Evolutionary conservation across 768 basidiomycete genomes (phyloP), one percentile per base, ranked within the genome.

Genomic region (Psilocybe cyanescens): DNA sequence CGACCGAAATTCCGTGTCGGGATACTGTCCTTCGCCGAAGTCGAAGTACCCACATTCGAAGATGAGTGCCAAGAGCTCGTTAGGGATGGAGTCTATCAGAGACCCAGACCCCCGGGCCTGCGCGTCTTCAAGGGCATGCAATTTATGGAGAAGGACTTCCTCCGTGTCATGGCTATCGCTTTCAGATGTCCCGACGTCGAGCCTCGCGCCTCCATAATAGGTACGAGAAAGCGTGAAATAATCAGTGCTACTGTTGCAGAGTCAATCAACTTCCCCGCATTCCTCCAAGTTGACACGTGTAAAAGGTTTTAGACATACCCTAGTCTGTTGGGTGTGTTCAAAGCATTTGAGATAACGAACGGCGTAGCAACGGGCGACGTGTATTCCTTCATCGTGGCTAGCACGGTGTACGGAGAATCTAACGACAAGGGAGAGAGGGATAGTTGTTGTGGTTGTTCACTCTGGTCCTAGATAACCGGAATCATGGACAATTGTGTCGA

Each of bases 31-130:
- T 44, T 44, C 58, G n/a, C 48, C 53, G 57, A 30, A 55, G 24
- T 67, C 60, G 50, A 74, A 69, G 63, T 66, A 71, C 4, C 70
- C 70, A 6, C 59, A 60, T 59, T 75, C 72, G 19, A 74, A 57
- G 60, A 75, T 69, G 37, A 67, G 66, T 1, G 70, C 67, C n/a
- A 75, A 56, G 19, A 74, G 57, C 57, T 75, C 74, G 55, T 69
- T 73, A 6, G 74, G 73, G 29, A 75, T 53, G 4, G 39, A 39
- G 50, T 73, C 71, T n/a, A 73, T 60, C n/a, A 64, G 63, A 17
- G 62, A 68, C 12, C 5, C 11, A 24, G 24, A 14, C 37, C 37
- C 8, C 14, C 37, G 28, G 35, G n/a, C 33, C 19, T 28, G 19
- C n/a, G 14, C 37, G 44, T 14, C 51, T 11, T 61, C 16, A 19